Evolutionary conservation across 495 filamentous ascomycete species (phyloP), one percentile per base, ranked within the genome.

Genomic region (Halenospora varia): DNA sequence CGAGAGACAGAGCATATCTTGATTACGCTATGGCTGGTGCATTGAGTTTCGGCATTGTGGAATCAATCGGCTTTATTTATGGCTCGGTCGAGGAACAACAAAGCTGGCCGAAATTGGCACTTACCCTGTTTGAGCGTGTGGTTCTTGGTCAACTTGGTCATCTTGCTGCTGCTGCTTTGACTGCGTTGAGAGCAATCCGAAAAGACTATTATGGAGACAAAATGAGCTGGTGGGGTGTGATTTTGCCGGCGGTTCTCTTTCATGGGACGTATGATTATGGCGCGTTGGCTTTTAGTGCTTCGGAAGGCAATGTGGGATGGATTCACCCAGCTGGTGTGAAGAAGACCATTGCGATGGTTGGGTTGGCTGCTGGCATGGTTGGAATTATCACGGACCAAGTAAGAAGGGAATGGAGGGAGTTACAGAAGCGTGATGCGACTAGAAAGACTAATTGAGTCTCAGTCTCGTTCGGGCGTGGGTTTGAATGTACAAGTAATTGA

Each of bases 271-370:
- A 41, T 44, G 56, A 66, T 19, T 63, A 64, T 59, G 48, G 55
- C 20, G 48, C 54, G 18, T 54, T 66, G 42, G 24, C 35, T 48
- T 23, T 17, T 15, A 66, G 66, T 54, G 53, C 66, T 1, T 25
- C 61, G 18, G 60, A 68, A 15, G 66, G 66, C 8, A 68, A 68
- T 46, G 63, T 68, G 3, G 66, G 66, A 26, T 68, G 66, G 63
- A 56, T 68, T 15, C 66, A 68, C 48, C 62, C 66, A 3, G 57
- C 40, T 15, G 48, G 52, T 8, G 51, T 48, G 3, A 10, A 4
- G 35, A 48, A 20, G 17, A 61, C 25, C n/a, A 39, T 48, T 25
- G 25, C 29, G 20, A n/a, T 55, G 45, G 9, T 60, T 25, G 57
- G 51, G 25, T 6, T 26, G 6, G 11, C 4, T 47, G 9, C 46